A percentile compares a stretch with the other conserved stretches of the same genome.
phyloP scores from a whole-genome alignment of 805 yeast genomes.

The Pichia occidentalis region DNA sequence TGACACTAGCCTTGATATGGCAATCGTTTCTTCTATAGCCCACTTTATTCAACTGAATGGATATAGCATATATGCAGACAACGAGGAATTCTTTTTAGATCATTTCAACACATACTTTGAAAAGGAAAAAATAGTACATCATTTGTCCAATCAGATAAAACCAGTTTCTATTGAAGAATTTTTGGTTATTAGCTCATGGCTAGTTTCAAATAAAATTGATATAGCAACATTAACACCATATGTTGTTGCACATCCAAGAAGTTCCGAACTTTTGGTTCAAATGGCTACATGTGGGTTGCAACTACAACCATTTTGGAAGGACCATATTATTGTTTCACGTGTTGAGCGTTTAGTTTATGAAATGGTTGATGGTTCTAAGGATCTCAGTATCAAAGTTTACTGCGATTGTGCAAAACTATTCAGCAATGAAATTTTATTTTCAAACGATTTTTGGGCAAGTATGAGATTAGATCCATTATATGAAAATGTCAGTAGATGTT shows the following conservation, averaged over 20 bases:
- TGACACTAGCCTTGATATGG: conserved; percentile 26
- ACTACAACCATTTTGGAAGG: conserved; percentile 18
- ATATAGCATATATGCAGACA: conserved; percentile 27
- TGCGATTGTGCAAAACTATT: conserved; percentile 21
- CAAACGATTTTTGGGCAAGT: conserved; percentile 24
- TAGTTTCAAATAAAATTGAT: conserved; percentile 9
- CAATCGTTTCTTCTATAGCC: conserved; percentile 30
- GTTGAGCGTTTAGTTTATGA: conserved; percentile 24
- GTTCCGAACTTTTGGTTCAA: conserved; percentile 17
- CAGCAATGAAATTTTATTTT: conserved; percentile 17
- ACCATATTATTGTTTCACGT: conserved; percentile 17
- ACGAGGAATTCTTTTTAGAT: conserved; percentile 36
- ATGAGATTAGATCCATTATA: conserved; percentile 20
- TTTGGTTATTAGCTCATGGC: conserved; percentile 14
- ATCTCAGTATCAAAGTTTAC: conserved; percentile 14
- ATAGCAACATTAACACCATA: conserved; percentile 13
- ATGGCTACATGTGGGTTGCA: conserved; percentile 15
- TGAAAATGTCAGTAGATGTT: conserved; percentile 12
- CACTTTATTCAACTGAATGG: conserved; percentile 34
- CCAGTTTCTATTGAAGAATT: conserved; percentile 17
- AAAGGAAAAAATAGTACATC: conserved; percentile 12
- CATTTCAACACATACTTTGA: conserved; percentile 22
- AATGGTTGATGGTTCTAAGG: conserved; percentile 19
- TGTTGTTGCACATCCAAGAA: conserved; percentile 15
- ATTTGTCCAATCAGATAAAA: conserved; percentile 9